phyloP scores from a whole-genome alignment of 2,329 filamentous ascomycete genomes.

The Tolypocladium sp. region DNA sequence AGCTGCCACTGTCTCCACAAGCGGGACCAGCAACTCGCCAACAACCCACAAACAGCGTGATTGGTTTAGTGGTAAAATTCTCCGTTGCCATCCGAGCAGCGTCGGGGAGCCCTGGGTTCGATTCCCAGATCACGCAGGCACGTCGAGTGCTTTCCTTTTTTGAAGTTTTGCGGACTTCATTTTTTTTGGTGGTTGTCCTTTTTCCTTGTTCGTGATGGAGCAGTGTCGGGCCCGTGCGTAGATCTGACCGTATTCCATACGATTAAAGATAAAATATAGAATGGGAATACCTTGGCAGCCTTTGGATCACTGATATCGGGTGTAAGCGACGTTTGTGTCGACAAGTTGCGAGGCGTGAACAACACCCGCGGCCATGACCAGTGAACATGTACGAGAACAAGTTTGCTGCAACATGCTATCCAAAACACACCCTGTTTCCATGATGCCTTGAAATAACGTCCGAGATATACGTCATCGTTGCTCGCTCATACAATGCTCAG shows the following conservation, averaged over 20 bases:
- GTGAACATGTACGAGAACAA: not conserved
- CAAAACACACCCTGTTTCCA: no score
- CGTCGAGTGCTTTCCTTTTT: not conserved
- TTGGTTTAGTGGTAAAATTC: slow-evolving; percentile 5
- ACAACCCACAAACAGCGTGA: not conserved
- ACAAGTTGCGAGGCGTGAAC: not conserved
- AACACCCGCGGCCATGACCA: not conserved
- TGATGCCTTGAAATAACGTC: not conserved
- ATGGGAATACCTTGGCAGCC: no score
- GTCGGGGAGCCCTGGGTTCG: slow-evolving; percentile 4
- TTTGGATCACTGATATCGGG: no score
- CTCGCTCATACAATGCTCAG: not conserved
- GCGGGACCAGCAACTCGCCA: not conserved
- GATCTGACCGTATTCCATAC: no score
- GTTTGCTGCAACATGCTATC: not conserved
- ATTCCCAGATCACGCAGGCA: slow-evolving; percentile 3
- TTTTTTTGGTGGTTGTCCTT: not conserved
- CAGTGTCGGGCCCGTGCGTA: not conserved
- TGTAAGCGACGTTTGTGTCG: no score
- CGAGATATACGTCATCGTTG: no score
- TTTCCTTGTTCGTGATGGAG: no score
- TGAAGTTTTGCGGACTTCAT: not conserved
- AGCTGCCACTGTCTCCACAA: not conserved
- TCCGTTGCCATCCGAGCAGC: slow-evolving; percentile 2
- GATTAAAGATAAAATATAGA: not conserved